Evolutionary conservation across 305 asterid genomes (phyloP).

Genomic region (Fraxinus floribunda): DNA sequence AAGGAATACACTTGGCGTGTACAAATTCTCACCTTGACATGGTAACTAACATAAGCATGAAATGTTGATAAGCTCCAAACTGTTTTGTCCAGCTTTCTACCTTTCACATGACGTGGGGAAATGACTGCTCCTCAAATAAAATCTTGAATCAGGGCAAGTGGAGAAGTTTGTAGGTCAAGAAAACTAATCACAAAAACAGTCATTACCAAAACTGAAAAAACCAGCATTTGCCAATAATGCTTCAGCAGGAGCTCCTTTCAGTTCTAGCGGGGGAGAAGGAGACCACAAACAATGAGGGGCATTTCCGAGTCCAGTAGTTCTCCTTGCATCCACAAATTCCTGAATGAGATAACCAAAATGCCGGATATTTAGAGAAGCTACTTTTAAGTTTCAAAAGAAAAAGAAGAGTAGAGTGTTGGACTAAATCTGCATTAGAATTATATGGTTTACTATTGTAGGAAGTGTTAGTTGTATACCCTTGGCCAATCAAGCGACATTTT

Average conservation of each 20-base stretch:
- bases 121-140: constrained; percentile 52
- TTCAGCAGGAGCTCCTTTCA: constrained; percentile 64
- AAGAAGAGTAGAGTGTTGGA: constrained; percentile 3
- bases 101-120: constrained; percentile 89
- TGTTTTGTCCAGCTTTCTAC: constrained; percentile 87
- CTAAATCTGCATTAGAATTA: neutral
- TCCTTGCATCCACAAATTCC: constrained; percentile 97
- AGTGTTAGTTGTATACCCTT: neutral
- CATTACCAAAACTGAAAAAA: constrained; percentile 84
- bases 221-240: constrained; percentile 86
- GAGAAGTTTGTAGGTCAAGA: constrained; percentile 15
- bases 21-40: constrained; percentile 72
- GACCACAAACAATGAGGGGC: constrained; percentile 98
- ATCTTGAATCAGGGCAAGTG: constrained; percentile 25
- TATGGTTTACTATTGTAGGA: neutral
- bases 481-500: neutral
- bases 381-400: neutral
- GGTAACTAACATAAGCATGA: constrained; percentile 94
- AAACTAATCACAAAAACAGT: constrained; percentile 19
- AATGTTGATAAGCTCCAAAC: constrained; percentile 92
- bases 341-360: constrained; percentile 29
- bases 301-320: constrained; percentile 73
- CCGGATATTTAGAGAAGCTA: constrained; percentile 1
- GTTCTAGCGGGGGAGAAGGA: constrained; percentile 76
- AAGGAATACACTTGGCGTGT: neutral